Evolutionary conservation across 75 land plant genomes (phyloP), one percentile per base, ranked within the genome.

Genomic region (Selaginella moellendorffii): DNA sequence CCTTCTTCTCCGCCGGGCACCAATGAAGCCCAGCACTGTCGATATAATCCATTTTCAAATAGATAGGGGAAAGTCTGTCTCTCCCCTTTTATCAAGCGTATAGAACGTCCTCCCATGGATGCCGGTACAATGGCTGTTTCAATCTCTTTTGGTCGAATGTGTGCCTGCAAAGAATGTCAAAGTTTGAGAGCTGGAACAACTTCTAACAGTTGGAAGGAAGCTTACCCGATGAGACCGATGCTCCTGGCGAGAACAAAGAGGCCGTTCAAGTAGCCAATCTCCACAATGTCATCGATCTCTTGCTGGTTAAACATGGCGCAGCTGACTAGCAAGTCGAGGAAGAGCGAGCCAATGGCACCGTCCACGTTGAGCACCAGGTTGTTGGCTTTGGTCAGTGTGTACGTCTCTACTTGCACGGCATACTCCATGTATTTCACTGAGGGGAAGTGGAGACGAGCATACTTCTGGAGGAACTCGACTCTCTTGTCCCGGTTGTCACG

Each of bases 101-200:
- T 24, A 92, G 90, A 26, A 92, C 96, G 72, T 92, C 97, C 66
- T 92, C 97, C 97, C 97, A 88, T 71, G 96, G 97, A 69, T 92
- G 97, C n/a, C 97, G 86, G 80, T 92, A 92, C 61, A 92, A 74
- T 1, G 96, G 97, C 74, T 92, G 97, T 74, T 92, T 92, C 81
- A 92, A 68, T 54, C 97, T 83, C 80, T 92, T 88, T 74, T 92
- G 97, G 66, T 92, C 97, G 36, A 92, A 92, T 9, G 95, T 92
- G 60, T 92, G 97, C 73, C 97, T 91, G 77, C 14, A 36, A 5
- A 36, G 14, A 36, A 36, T 36, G 14, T 14, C 5, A 36, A 36
- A 36, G 14, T 36, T 5, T 21, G 21, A 58, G 21, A 18, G 21
- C 21, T 58, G 21, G 19, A 63, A 0, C 22, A 27, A 69, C n/a